Evolutionary conservation across 1,284 basidiomycete genomes (phyloP).

Genomic region (Chalciporus piperatoides): DNA sequence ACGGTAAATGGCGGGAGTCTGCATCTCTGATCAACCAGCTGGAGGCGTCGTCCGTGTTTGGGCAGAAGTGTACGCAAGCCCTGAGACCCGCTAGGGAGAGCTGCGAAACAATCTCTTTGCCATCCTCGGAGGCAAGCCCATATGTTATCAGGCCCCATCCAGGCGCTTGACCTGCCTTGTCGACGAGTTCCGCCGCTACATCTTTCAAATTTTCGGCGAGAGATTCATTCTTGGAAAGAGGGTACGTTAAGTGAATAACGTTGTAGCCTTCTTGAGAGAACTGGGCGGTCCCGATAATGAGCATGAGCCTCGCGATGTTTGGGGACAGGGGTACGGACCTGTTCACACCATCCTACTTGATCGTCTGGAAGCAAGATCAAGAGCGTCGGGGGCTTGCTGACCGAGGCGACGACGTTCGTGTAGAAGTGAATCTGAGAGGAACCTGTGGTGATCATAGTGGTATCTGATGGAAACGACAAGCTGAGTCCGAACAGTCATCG

Average conservation of each 20-base stretch:
- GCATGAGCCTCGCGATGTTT: background rate
- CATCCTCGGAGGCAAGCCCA: slow-evolving; percentile 31
- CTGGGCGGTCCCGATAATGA: slow-evolving; percentile 21
- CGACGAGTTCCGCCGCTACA: slow-evolving; percentile 14
- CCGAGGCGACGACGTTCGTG: slow-evolving; percentile 30
- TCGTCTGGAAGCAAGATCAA: slow-evolving; percentile 29
- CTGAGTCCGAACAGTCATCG: background rate
- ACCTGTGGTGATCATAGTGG: slow-evolving; percentile 2
- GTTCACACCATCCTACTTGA: slow-evolving; percentile 38
- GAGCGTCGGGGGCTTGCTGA: slow-evolving; percentile 29
- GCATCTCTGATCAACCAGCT: slow-evolving; percentile 28
- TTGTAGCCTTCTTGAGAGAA: slow-evolving; percentile 45
- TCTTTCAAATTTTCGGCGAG: slow-evolving; percentile 22
- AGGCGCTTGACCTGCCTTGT: slow-evolving; percentile 4
- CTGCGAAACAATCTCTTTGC: slow-evolving; percentile 18
- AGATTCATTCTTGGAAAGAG: slow-evolving; percentile 16
- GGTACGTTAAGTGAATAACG: slow-evolving; percentile 35
- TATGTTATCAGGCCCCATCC: slow-evolving; percentile 41
- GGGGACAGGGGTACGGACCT: slow-evolving; percentile 25
- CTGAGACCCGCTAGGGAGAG: slow-evolving; percentile 27
- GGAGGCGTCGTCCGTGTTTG: slow-evolving; percentile 27
- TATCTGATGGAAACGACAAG: background rate
- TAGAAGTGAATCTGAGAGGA: slow-evolving; percentile 15
- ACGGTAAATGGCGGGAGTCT: slow-evolving; percentile 33
- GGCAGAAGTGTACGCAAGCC: slow-evolving; percentile 40